Evolutionary conservation across 2,329 filamentous ascomycete species (phyloP), one percentile per base, ranked within the genome.

Genomic region (Penicillium glabrum): DNA sequence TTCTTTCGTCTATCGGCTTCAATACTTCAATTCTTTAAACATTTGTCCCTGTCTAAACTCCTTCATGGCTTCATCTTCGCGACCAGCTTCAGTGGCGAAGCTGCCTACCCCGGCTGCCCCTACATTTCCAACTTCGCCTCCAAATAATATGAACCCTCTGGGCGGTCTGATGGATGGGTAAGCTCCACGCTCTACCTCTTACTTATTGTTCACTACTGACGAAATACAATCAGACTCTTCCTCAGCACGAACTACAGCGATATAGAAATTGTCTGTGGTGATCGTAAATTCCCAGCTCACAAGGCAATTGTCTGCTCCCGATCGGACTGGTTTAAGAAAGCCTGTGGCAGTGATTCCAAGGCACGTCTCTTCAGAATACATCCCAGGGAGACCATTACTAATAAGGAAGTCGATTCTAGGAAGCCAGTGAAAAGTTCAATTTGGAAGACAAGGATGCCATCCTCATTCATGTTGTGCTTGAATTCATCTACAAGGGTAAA

Each of bases 281-380:
- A 45, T 19, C 44, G 29, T 5, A 47, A 24, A 3, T 41, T 58
- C 35, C 27, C 43, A 11, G 51, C 41, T 7, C 47, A 54, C 31
- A 51, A 44, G 29, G 26, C 44, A 9, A 41, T 54, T 24, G 26
- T 51, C 21, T 58, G 47, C 19, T 48, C 43, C 3, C 31, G 26
- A 19, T 54, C 56, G 7, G 27, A 48, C 7, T 54, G 49, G 33
- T 54, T 58, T 31, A 29, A 53, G 23, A 46, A 41, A 6, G 56
- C 51, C 16, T 54, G 41, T 19, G 11, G 23, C 14, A 19, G 51
- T 24, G 27, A 39, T 6, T 51, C 54, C 14, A 49, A 58, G 46
- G 55, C 47, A 47, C 19, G n/a, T n/a, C 23, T 29, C 21, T 33
- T 10, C 8, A 6, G 6, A 14, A 29, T 21, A 29, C 10, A 3